Evolutionary conservation across 2,329 filamentous ascomycete species (phyloP).

Genomic region (Cladosporium sp.): DNA sequence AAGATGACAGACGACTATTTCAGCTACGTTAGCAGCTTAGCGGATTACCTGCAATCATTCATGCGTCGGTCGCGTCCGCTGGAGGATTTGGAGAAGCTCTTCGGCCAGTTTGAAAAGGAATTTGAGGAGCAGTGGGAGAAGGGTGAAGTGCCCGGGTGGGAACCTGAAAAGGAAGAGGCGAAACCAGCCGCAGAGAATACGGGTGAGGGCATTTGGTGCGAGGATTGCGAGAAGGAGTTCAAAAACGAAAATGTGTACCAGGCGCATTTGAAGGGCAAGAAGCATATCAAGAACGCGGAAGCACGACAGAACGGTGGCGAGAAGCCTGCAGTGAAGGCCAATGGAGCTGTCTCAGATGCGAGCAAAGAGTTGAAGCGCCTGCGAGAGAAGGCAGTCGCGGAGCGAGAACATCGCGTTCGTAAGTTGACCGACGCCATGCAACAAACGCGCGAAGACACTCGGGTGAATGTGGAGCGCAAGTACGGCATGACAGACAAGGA

Average conservation of each 20-base stretch:
- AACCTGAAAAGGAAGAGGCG: slow-evolving; percentile 39
- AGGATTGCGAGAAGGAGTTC: slow-evolving; percentile 90
- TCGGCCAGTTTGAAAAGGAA: slow-evolving; percentile 71
- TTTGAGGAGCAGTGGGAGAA: slow-evolving; percentile 80
- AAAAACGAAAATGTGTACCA: slow-evolving; percentile 94
- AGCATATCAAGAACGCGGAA: slow-evolving; percentile 81
- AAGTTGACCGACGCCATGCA: slow-evolving; percentile 77
- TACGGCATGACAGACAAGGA: slow-evolving; percentile 97
- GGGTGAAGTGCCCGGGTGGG: slow-evolving; percentile 75
- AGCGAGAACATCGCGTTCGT: slow-evolving; percentile 78
- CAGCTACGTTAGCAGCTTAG: slow-evolving; percentile 74
- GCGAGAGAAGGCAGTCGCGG: slow-evolving; percentile 86
- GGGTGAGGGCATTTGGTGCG: slow-evolving; percentile 76
- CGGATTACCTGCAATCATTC: slow-evolving; percentile 81
- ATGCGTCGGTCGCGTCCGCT: slow-evolving; percentile 79
- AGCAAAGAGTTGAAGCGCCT: slow-evolving; percentile 42
- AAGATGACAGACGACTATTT: slow-evolving; percentile 94
- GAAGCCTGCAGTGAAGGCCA: slow-evolving; percentile 26
- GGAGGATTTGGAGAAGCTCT: slow-evolving; percentile 76
- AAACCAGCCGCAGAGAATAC: slow-evolving; percentile 48
- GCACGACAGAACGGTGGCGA: slow-evolving; percentile 45
- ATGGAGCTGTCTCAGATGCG: slow-evolving; percentile 21
- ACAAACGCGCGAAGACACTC: slow-evolving; percentile 80
- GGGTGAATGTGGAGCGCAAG: slow-evolving; percentile 91
- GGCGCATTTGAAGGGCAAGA: slow-evolving; percentile 81